Percentiles rank a stretch among this genome's conserved stretches.
Conservation (phyloP, 192 early-diverging fungal genomes). For the Rhizoclosmatium sp. region DNA sequence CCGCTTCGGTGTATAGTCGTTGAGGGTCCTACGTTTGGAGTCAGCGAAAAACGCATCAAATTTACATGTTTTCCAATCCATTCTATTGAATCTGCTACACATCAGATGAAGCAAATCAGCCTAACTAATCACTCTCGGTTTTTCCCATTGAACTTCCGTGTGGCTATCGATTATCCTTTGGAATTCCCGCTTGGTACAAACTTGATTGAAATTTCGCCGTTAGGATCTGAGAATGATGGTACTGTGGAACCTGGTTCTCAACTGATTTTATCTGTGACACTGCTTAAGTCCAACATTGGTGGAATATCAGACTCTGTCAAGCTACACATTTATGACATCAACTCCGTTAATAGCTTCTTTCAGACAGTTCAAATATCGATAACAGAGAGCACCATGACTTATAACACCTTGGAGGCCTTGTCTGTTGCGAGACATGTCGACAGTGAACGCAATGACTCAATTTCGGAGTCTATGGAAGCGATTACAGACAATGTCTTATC, state of each 20-base stretch:
- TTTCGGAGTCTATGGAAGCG: conserved; percentile 21
- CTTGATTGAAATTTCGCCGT: conserved; percentile 65
- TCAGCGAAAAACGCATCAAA: conserved; percentile 73
- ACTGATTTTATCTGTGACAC: conserved; percentile 63
- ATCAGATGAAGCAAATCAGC: conserved; percentile 41
- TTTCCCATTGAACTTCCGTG: conserved; percentile 72
- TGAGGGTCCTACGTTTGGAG: conserved; percentile 73
- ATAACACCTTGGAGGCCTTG: conserved; percentile 24
- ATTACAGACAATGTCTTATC: conserved; percentile 28
- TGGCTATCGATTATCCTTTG: conserved; percentile 76
- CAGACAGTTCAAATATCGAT: conserved; percentile 72
- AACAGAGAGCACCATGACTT: conserved; percentile 57
- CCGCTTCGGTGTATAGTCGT: conserved; percentile 69
- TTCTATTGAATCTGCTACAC: not conserved
- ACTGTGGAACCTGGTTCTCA: conserved; percentile 65
- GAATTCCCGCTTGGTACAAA: conserved; percentile 69
- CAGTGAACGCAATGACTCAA: conserved; percentile 22
- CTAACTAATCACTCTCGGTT: conserved; percentile 72
- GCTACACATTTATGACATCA: conserved; percentile 72
- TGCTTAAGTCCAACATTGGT: conserved; percentile 65
- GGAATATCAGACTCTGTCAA: conserved; percentile 82
- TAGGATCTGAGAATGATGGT: conserved; percentile 67
- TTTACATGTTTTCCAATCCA: conserved; percentile 51
- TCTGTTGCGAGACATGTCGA: conserved; percentile 27
- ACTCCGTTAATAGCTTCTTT: conserved; percentile 65